Evolutionary conservation across 768 basidiomycete species (phyloP), one percentile per base, ranked within the genome.

Genomic region (Roridomyces roridus): DNA sequence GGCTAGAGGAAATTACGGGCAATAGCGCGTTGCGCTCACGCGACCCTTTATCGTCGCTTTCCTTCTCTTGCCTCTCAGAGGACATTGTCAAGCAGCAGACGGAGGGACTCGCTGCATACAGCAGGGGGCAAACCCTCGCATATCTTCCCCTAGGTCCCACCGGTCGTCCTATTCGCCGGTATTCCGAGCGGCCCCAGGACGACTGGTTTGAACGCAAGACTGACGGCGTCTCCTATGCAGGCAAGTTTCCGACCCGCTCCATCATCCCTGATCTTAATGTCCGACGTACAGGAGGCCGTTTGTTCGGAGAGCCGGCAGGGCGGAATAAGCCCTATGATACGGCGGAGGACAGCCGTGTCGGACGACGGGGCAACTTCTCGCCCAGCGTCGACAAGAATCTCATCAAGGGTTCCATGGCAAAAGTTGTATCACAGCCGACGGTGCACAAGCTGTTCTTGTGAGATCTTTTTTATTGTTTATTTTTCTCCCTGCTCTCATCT

Each of bases 171-270:
- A 68, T 81, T 39, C n/a, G 36, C 51, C 84, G 85, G 64, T 87
- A 79, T 63, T 89, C 88, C 1, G 85, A 89, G 57, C 75, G 80
- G 59, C 77, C 76, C 29, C 65, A 72, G 37, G 79, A 80, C 24
- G 86, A 88, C 53, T 89, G 88, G 88, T 87, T 88, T 63, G 76
- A 83, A 52, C 76, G 79, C 9, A 85, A 80, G 56, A 73, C 70
- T 37, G 81, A 83, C 42, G 83, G 85, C 9, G 70, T 81, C 35
- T 88, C 86, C 3, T 79, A 83, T 45, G 77, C 82, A 42, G 81
- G 85, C 84, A 63, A 57, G 74, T 66, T 34, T 23, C 5, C 29
- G 12, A 10, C 6, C 25, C 36, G 20, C 40, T 20, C 48, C 34
- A 5, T 23, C 14, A 7, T 10, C 6, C 17, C 52, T 39, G 31